A percentile compares a stretch with the other conserved stretches of the same genome.
Conservation (phyloP, 139 green algal species). For the Tetradesmus obliquus region DNA sequence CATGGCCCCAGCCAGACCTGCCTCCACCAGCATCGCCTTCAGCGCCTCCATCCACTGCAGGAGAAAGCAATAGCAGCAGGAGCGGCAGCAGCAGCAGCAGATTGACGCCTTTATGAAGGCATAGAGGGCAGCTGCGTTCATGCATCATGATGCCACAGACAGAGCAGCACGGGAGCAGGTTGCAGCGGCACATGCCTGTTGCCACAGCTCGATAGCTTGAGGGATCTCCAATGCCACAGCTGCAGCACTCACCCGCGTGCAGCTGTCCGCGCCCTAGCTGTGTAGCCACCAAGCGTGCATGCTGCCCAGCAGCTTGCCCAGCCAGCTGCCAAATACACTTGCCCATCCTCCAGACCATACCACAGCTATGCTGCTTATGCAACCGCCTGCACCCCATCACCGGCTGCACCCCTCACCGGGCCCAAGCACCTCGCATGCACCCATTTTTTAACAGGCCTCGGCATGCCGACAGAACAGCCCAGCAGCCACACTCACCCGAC, state of each 20-base stretch:
- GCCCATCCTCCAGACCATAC: too few relatives aligned
- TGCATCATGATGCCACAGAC: too few relatives aligned
- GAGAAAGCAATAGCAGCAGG: neutral
- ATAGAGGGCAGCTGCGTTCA: too few relatives aligned
- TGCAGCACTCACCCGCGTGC: constrained; percentile 1
- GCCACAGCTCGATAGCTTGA: too few relatives aligned
- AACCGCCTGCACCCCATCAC: neutral
- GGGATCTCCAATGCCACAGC: too few relatives aligned
- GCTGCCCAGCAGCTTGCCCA: neutral
- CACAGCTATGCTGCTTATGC: neutral
- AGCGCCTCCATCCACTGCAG: constrained; percentile 21
- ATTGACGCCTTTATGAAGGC: too few relatives aligned
- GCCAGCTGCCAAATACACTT: too few relatives aligned
- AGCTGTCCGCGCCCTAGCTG: neutral
- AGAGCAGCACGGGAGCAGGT: too few relatives aligned
- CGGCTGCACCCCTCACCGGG: too few relatives aligned
- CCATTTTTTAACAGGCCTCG: neutral
- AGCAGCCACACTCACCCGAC: neutral
- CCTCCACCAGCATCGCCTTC: constrained; percentile 4
- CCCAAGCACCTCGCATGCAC: neutral
- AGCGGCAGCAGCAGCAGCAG: neutral
- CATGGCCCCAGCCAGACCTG: neutral
- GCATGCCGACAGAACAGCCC: neutral
- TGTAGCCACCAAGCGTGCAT: neutral
- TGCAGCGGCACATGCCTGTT: too few relatives aligned